A percentile compares a stretch with the other conserved stretches of the same genome.
These are phyloP conservation scores for Brassica incana DNA, from an alignment of 345 rosid species.

Conservation along the genomic window DNA sequence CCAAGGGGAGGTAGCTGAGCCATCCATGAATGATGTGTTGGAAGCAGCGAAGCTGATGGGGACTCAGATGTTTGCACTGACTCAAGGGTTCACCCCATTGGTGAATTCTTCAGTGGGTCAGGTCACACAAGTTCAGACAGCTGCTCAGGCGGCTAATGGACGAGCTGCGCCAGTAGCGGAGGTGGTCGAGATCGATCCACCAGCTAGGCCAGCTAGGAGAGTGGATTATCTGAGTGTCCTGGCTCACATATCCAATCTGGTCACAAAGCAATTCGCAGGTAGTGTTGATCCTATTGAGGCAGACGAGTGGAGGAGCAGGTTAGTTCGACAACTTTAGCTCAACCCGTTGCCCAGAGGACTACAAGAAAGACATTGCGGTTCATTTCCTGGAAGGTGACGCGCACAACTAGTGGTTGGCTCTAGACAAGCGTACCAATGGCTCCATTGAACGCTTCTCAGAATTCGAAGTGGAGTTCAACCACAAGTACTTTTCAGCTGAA, in stretches of 20 bases:
- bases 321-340: no score
- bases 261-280: background rate
- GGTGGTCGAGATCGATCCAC: background rate
- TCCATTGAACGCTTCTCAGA: no score
- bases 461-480: no score
- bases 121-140: background rate
- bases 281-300: background rate
- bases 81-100: no score
- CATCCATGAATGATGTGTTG: background rate
- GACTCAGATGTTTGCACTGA: background rate
- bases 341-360: no score
- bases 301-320: background rate
- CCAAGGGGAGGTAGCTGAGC: no score
- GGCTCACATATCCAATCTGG: no score
- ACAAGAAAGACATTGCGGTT: no score
- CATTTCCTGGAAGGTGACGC: no score
- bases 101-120: background rate
- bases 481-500: no score
- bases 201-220: background rate
- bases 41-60: background rate
- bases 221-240: background rate
- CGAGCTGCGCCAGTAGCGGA: background rate
- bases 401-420: no score
- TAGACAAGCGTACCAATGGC: no score
- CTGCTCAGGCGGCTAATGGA: background rate